These are phyloP conservation scores for Alisma plantagoaquatica DNA, from an alignment of 106 monocot genomes.

Conservation along the genomic window DNA sequence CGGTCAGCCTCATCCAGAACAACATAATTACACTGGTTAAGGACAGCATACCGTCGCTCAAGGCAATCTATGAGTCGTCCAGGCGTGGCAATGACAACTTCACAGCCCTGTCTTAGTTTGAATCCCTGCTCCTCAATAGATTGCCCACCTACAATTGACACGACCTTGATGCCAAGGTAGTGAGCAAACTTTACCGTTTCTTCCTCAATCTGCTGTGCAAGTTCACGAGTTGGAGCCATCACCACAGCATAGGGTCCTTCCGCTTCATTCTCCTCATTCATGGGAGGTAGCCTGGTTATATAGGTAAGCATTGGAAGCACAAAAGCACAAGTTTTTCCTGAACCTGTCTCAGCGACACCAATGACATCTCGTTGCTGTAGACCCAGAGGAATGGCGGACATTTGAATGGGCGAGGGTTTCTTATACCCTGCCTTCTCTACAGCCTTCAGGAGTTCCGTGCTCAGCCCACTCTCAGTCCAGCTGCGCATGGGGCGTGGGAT, in stretches of 20 bases:
- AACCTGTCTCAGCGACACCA: constrained; percentile 95
- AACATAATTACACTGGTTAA: constrained; percentile 99
- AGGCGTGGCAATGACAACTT: constrained; percentile 96
- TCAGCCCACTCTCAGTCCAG: constrained; percentile 75
- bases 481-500: constrained; percentile 82
- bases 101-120: constrained; percentile 87
- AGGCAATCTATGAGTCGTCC: constrained; percentile 85
- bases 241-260: constrained; percentile 97
- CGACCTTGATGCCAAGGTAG: constrained; percentile 90
- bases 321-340: constrained; percentile 93
- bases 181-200: constrained; percentile 96
- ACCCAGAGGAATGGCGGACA: constrained; percentile 95
- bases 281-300: constrained; percentile 71
- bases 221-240: constrained; percentile 95
- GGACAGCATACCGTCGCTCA: constrained; percentile 85
- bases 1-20: constrained; percentile 98
- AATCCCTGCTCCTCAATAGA: constrained; percentile 99
- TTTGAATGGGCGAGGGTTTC: constrained; percentile 87
- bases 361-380: constrained; percentile 98
- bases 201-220: constrained; percentile 96
- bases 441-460: constrained; percentile 61
- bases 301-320: constrained; percentile 94
- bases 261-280: constrained; percentile 85
- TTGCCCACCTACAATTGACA: constrained; percentile 96
- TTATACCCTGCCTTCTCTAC: constrained; percentile 91